These are phyloP conservation scores for Saccharomyces eubayanus DNA, from an alignment of 805 yeast genomes.

Conservation along the genomic window DNA sequence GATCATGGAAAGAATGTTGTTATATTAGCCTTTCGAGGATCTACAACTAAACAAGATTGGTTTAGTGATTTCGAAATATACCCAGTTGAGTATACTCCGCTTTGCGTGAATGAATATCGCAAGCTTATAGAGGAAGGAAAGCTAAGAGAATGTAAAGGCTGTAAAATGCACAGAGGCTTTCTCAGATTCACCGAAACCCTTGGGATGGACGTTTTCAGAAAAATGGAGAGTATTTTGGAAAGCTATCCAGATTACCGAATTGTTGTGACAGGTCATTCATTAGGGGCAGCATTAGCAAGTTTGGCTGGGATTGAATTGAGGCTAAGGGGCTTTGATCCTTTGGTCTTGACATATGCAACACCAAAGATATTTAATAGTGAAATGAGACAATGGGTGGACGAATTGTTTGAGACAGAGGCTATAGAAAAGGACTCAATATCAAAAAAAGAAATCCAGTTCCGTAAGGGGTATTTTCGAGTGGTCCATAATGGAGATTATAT, in stretches of 20 bases:
- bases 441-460: conserved; percentile 21
- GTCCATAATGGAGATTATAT: conserved; percentile 51
- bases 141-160: conserved; percentile 37
- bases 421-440: conserved; percentile 22
- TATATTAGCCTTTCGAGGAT: conserved; percentile 53
- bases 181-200: conserved; percentile 38
- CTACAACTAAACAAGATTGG: conserved; percentile 56
- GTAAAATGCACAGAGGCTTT: conserved; percentile 62
- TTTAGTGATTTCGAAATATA: conserved; percentile 44
- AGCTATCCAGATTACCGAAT: conserved; percentile 42
- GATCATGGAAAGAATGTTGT: conserved; percentile 40
- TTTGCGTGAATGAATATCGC: conserved; percentile 23
- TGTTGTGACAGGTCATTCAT: conserved; percentile 62
- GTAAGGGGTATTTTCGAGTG: conserved; percentile 44
- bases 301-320: conserved; percentile 56
- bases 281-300: conserved; percentile 65
- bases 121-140: conserved; percentile 17
- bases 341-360: conserved; percentile 52
- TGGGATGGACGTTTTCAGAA: conserved; percentile 32
- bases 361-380: conserved; percentile 55
- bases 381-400: conserved; percentile 46
- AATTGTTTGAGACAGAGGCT: conserved; percentile 35
- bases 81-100: conserved; percentile 42
- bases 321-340: conserved; percentile 44
- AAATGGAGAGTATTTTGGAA: conserved; percentile 29